These are phyloP conservation scores for Tylopilus sp. DNA, from an alignment of 768 basidiomycete species.

Conservation along the genomic window DNA sequence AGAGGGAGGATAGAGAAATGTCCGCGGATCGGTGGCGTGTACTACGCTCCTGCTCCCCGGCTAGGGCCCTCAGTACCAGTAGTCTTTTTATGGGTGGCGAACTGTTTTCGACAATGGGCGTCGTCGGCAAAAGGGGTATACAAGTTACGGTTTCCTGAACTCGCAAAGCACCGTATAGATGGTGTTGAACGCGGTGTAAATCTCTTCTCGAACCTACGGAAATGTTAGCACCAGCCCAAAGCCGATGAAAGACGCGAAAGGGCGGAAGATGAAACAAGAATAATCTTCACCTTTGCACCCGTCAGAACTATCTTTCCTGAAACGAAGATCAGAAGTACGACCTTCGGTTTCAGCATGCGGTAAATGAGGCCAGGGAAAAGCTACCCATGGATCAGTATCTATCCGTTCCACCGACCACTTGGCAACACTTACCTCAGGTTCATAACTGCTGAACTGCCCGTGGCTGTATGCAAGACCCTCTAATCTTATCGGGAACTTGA, in stretches of 20 bases:
- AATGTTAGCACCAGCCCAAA: conserved; percentile 41
- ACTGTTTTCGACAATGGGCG: background rate
- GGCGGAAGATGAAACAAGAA: background rate
- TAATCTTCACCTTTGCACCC: conserved; percentile 85
- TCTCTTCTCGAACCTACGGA: conserved; percentile 92
- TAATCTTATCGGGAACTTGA: conserved; percentile 97
- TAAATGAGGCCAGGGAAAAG: conserved; percentile 99
- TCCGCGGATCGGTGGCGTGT: conserved; percentile 27
- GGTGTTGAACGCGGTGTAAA: conserved; percentile 98
- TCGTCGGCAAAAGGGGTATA: conserved; percentile 1
- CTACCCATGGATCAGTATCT: conserved; percentile 37
- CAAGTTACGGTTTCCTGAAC: conserved; percentile 73
- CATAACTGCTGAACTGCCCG: conserved; percentile 97
- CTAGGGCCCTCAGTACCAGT: conserved; percentile 27
- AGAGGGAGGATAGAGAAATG: conserved; percentile 30
- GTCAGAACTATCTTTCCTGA: conserved; percentile 99
- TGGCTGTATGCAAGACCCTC: conserved; percentile 97
- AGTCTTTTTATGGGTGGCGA: conserved; percentile 17
- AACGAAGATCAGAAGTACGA: conserved; percentile 96
- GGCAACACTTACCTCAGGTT: conserved; percentile 76
- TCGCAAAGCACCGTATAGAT: conserved; percentile 98
- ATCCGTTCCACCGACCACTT: background rate
- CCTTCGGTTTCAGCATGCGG: conserved; percentile 99
- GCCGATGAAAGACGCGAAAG: background rate
- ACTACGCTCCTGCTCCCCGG: conserved; percentile 34